Base-by-base conservation (phyloP, 2,329 filamentous ascomycete species). In the Fonsecaea nubica region DNA sequence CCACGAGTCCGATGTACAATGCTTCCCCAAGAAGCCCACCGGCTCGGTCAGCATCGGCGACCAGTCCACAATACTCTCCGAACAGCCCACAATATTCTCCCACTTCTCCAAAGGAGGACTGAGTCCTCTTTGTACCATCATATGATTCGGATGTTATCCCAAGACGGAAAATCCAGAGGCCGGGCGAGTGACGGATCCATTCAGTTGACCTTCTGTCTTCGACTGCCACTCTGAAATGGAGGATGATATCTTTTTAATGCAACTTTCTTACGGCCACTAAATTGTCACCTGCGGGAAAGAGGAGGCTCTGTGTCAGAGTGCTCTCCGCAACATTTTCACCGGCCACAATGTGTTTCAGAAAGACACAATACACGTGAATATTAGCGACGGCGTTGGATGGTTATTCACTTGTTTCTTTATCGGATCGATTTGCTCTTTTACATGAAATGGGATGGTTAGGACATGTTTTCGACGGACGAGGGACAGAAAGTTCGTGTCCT, bases 1-100 rank as follows among this genome's bases (percentile, higher is more conserved):
- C 82, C 8, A 84, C 82, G 0, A 83, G 81, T 61, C 82, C 82
- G 21, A 82, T 83, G 76, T 87, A 86, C 74, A 86, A 69, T 63
- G 69, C 71, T 57, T 72, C 71, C 30, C 71, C 71, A 32, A 60
- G 69, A 69, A 72, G 71, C 58, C 71, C 84, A 38, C 62, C 65
- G 52, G 63, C 36, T 54, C 42, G 66, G 58, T 32, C 66, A 83
- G 84, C 25, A 85, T 83, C 42, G 87, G 84, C 66, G 83, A 84
- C 71, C 81, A 83, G 81, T 56, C 82, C 82, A 18, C 82, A 66
- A 77, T 83, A 82, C 69, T 85, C 83, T 65, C 84, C 84, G 32
- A 82, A 79, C 42, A 83, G 80, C 68, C 80, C 81, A 38, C 80
- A 81, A 67, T 82, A 83, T 72, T 77, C 79, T 74, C 72, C 74